Base-by-base conservation (phyloP, 768 basidiomycete species). In the Guyanaporus albipodus region DNA sequence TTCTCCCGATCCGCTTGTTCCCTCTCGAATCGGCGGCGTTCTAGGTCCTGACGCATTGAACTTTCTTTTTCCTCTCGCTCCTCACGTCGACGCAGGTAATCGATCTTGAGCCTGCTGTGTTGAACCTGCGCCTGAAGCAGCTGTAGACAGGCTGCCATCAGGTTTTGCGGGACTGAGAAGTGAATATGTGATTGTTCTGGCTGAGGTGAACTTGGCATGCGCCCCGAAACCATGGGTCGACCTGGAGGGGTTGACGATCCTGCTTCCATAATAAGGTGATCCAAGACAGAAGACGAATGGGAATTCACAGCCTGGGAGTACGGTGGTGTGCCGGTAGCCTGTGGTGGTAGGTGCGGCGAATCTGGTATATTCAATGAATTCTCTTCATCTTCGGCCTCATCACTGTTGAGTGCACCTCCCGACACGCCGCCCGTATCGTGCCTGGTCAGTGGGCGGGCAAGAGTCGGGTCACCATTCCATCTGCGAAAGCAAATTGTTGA, bases 51-150 rank as follows among this genome's bases (percentile, higher is more conserved):
- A 29, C 80, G 71, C 52, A 71, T 60, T 0, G 53, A 49, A 41
- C 76, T 76, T 50, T 83, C 82, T 54, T 72, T 75, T 52, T 81
- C 79, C 55, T 85, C 83, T n/a, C 85, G 70, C 53, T 85, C 84
- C 50, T 87, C 85, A 17, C 80, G 72, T 50, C 82, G 68, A 45
- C 78, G 75, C 59, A 87, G 56, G 53, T 82, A 82, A 47, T 87
- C 87, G 34, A 86, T 71, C 58, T 84, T 84, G 67, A 79, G 73
- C 64, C 83, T 82, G 50, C 76, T 77, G 28, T 84, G 79, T 54
- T 87, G 84, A 19, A 76, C 77, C 58, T 88, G 87, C 33, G 79
- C 70, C 51, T 82, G 81, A 32, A 88, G 65, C 49, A 79, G 74
- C 51, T 83, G 79, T 58, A 82, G 61, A 51, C 76, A 81, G 14